phyloP scores from a whole-genome alignment of 306 rosid genomes.

The Mucuna pruriens region DNA sequence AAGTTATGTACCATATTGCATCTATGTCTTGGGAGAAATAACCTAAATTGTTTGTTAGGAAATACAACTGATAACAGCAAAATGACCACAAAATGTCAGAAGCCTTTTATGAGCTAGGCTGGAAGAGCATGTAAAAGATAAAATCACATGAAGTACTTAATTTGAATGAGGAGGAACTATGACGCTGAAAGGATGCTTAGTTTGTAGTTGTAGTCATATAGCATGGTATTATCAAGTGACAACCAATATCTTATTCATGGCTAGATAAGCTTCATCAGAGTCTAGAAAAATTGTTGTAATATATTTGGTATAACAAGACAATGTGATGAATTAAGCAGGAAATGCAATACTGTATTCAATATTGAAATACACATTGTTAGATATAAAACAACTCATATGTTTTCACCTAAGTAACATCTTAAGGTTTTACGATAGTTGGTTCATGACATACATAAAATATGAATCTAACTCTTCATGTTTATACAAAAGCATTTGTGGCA shows the following conservation, averaged over 20 bases:
- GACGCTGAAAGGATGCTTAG: not conserved
- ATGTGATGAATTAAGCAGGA: not conserved
- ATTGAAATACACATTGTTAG: not conserved
- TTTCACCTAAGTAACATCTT: not conserved
- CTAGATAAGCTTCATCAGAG: not conserved
- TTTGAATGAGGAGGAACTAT: not conserved
- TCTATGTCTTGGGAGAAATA: not conserved
- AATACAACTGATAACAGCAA: slow-evolving; percentile 1
- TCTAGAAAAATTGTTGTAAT: not conserved
- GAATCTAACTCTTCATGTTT: not conserved
- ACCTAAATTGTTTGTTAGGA: not conserved
- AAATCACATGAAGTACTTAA: not conserved
- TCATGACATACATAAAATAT: not conserved
- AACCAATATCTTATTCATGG: not conserved
- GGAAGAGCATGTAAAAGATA: not conserved
- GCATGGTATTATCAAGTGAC: not conserved
- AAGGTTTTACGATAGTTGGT: not conserved
- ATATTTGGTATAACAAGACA: not conserved
- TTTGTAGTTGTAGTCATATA: not conserved
- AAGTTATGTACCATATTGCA: not conserved
- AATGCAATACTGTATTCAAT: not conserved
- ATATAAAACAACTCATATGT: not conserved
- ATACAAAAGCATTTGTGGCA: not conserved
- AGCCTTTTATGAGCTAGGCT: not conserved
- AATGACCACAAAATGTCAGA: not conserved